Evolutionary conservation across 2,329 filamentous ascomycete species (phyloP), one percentile per base, ranked within the genome.

Genomic region (Colletotrichum navitas): DNA sequence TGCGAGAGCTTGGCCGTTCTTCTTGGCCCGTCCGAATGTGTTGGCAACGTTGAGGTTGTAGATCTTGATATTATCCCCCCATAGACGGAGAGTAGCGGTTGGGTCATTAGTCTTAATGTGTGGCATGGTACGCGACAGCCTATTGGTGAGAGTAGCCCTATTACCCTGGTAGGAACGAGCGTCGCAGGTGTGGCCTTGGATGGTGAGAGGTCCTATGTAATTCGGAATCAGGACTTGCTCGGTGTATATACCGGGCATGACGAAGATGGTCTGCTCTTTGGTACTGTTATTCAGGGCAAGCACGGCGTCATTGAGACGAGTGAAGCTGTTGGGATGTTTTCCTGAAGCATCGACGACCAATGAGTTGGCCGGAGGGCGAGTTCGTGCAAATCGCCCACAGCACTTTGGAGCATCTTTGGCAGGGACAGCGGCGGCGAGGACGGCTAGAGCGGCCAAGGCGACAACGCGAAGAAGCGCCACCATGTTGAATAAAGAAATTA

Each of bases 201-300:
- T 84, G 39, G 85, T 87, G 43, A 91, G 80, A 29, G 59, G 70
- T 0, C 70, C 72, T 14, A 26, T 16, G n/a, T 64, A 34, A 6
- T 43, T 39, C 7, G 72, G 70, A 24, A 74, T 64, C 43, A 41
- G 56, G 29, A 73, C 59, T 29, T 74, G 72, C 36, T 74, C 72
- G 3, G 80, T 80, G 82, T 91, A 91, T 26, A 85, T 89, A 8
- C 72, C 70, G 80, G 91, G 91, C 47, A 86, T 89, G 78, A 92
- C 87, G 82, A 92, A 92, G 34, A 76, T 68, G 18, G 69, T 73
- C 63, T 75, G 75, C 58, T 79, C 77, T 74, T 76, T 58, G 36
- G 73, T 75, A 26, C 60, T 74, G 70, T 75, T 74, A 54, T 71
- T 65, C 29, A 75, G 65, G 11, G 74, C 73, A 4, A 68, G 69